Evolutionary conservation across 257 asterid species (phyloP), one percentile per base, ranked within the genome.

Genomic region (Parsonsia alboflavescens): DNA sequence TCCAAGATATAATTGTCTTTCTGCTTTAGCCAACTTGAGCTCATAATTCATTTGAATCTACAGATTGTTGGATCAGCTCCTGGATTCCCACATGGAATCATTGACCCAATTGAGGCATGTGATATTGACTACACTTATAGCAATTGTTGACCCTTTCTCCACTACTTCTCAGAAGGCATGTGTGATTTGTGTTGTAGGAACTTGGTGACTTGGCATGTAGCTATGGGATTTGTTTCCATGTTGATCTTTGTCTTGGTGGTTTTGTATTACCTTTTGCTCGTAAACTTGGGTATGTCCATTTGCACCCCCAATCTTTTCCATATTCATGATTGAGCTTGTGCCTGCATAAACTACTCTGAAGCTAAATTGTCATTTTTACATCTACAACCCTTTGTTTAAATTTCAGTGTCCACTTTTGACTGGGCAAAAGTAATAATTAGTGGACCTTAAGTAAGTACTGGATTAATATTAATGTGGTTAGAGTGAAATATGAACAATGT

Each of bases 61-160:
- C 93, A 95, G 99, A 87, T 95, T 87, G 91, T 92, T 88, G 99
- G 98, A 82, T 95, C 98, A 64, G 97, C 99, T 56, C 99, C 99
- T 63, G 99, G 99, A 73, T 95, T 92, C 81, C 99, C 99, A n/a
- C 99, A 95, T 84, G 99, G 99, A 82, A 89, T 95, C 74, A 86
- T 95, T 33, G 99, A 95, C 84, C 99, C 98, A 68, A 95, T 95
- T 73, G 96, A 95, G 99, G 99, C 77, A 90, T 65, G 85, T 70
- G 76, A 49, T 76, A 71, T 36, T 44, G 42, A 22, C 69, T 59
- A 59, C 41, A 74, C 70, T 52, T 22, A 30, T 48, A 10, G 24
- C 64, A 26, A 13, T 70, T 50, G 9, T 28, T 7, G 24, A 28
- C 52, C 2, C 12, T 26, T 22, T 67, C 72, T 77, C 76, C 26